A percentile compares a stretch with the other conserved stretches of the same genome.
These are phyloP conservation scores for Lanmaoa rubissima DNA, from an alignment of 768 basidiomycete genomes.

Conservation along the genomic window DNA sequence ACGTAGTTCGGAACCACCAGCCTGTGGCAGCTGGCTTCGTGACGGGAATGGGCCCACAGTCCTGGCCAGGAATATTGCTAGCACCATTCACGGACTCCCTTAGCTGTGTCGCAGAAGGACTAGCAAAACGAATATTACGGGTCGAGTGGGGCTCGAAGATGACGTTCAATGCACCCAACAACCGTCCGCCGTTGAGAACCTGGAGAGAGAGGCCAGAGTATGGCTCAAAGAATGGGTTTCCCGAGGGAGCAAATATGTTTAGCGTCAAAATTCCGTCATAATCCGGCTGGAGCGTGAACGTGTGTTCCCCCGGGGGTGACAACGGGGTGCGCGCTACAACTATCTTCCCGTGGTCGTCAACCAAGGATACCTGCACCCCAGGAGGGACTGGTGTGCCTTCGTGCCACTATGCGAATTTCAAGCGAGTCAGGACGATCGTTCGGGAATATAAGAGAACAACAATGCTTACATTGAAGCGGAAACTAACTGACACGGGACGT, in stretches of 20 bases:
- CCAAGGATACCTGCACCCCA: constrained; percentile 4
- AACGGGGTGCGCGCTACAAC: background rate
- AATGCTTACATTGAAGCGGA: background rate
- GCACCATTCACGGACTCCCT: background rate
- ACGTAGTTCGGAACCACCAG: constrained; percentile 4
- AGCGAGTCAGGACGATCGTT: background rate
- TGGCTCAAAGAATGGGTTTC: background rate
- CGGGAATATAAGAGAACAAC: background rate
- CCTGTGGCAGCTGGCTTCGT: constrained; percentile 12
- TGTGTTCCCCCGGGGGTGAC: background rate
- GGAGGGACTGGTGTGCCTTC: background rate
- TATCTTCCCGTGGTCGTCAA: constrained; percentile 4
- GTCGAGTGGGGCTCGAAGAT: constrained; percentile 11
- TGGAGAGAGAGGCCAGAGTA: constrained; percentile 9
- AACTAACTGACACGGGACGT: background rate
- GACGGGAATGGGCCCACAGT: background rate
- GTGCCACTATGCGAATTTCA: constrained; percentile 1
- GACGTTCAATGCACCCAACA: constrained; percentile 13
- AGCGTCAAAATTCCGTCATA: constrained; percentile 8
- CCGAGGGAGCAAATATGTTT: background rate
- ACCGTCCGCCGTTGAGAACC: background rate
- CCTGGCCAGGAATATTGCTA: no score
- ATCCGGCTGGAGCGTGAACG: background rate
- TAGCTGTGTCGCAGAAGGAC: constrained; percentile 3
- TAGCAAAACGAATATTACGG: constrained; percentile 10